These are phyloP conservation scores for Graphilbum ipis-grandicollis DNA, from an alignment of 2,329 filamentous ascomycete species.

Conservation along the genomic window DNA sequence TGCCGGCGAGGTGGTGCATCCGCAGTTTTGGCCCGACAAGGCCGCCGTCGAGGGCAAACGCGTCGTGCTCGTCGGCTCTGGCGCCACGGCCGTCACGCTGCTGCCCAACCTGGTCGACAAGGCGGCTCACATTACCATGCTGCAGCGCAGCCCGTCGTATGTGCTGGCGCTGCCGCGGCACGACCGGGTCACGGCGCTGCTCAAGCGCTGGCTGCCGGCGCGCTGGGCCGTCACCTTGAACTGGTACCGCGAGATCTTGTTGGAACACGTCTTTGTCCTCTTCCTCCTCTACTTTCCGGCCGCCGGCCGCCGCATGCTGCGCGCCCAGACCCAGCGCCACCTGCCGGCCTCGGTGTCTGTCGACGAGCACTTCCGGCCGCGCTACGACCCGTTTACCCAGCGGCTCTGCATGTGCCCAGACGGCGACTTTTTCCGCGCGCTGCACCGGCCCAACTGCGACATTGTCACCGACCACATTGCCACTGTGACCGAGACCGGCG, in stretches of 20 bases:
- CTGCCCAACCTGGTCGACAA: constrained; percentile 50
- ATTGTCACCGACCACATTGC: constrained; percentile 29
- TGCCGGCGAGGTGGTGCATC: constrained; percentile 35
- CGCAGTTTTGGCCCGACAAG: constrained; percentile 39
- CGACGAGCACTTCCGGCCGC: constrained; percentile 46
- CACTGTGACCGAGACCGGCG: constrained; percentile 22
- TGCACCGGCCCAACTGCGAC: constrained; percentile 19
- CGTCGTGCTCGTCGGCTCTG: constrained; percentile 57
- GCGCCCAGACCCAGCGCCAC: constrained; percentile 22
- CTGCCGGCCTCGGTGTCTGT: constrained; percentile 36
- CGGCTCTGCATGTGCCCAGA: constrained; percentile 50
- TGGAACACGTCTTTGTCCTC: constrained; percentile 27
- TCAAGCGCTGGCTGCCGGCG: constrained; percentile 27
- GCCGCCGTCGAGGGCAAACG: constrained; percentile 49
- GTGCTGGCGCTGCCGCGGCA: constrained; percentile 35
- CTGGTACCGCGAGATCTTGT: constrained; percentile 30
- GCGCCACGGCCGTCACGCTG: constrained; percentile 65
- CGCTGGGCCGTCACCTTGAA: constrained; percentile 27
- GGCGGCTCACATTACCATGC: constrained; percentile 54
- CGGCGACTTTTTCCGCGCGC: constrained; percentile 32
- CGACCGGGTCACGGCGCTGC: constrained; percentile 17
- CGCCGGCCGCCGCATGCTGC: constrained; percentile 28
- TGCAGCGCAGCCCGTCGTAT: constrained; percentile 64
- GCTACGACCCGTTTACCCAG: constrained; percentile 55
- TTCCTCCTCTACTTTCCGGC: constrained; percentile 36